Evolutionary conservation across 2,329 filamentous ascomycete species (phyloP).

Genomic region (Gremmenia infestans): DNA sequence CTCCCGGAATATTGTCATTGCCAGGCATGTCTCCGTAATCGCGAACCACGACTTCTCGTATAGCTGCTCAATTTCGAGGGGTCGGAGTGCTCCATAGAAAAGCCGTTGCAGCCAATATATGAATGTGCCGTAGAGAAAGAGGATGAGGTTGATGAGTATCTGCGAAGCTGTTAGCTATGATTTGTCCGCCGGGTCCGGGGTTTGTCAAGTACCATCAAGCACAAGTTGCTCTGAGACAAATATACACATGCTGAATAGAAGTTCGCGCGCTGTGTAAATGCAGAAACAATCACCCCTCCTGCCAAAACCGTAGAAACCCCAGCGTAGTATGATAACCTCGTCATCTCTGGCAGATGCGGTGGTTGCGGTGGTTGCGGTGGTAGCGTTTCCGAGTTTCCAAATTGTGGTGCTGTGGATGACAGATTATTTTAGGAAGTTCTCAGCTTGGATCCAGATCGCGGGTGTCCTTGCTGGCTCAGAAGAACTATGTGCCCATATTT

Average conservation of each 20-base stretch:
- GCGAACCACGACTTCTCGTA: constrained; percentile 99
- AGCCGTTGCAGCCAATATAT: constrained; percentile 85
- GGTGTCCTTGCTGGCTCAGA: constrained; percentile 9
- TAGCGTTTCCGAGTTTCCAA: neutral
- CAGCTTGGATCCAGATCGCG: constrained; percentile 10
- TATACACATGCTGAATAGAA: constrained; percentile 99
- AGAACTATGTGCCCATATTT: constrained; percentile 22
- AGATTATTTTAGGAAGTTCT: neutral
- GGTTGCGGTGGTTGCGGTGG: too few relatives aligned
- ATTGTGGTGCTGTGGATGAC: neutral
- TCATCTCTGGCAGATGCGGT: constrained; percentile 13
- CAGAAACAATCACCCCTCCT: constrained; percentile 76
- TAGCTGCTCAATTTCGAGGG: constrained; percentile 92
- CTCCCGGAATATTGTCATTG: constrained; percentile 97
- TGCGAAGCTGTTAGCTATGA: constrained; percentile 33
- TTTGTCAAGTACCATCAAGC: constrained; percentile 66
- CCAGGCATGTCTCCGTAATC: constrained; percentile 91
- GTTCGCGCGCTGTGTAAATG: constrained; percentile 91
- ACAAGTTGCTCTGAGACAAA: constrained; percentile 92
- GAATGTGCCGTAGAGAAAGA: constrained; percentile 74
- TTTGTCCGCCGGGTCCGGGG: neutral
- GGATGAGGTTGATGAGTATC: constrained; percentile 87
- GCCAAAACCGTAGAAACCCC: constrained; percentile 76
- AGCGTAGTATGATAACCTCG: constrained; percentile 44
- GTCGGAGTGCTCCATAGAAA: constrained; percentile 83